A percentile compares a stretch with the other conserved stretches of the same genome.
These are phyloP conservation scores for Aspergillus pseudotamarii DNA, from an alignment of 2,329 filamentous ascomycete genomes.

Conservation along the genomic window DNA sequence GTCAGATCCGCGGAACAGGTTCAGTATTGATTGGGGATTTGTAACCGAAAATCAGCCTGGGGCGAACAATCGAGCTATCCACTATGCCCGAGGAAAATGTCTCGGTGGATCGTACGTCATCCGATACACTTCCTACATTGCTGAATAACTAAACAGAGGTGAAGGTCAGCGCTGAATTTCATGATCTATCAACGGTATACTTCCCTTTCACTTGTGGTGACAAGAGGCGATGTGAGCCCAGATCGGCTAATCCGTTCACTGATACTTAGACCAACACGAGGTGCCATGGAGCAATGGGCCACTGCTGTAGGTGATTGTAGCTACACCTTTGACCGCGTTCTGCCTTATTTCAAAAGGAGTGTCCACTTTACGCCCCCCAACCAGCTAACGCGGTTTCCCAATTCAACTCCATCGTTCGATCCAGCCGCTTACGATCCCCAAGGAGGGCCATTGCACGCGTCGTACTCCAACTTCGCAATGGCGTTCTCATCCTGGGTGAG, in stretches of 20 bases:
- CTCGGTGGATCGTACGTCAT: constrained; percentile 16
- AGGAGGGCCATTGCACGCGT: constrained; percentile 42
- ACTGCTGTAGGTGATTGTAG: constrained; percentile 25
- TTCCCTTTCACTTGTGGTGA: background rate
- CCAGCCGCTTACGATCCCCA: constrained; percentile 20
- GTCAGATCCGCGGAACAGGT: constrained; percentile 22
- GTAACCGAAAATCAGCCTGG: constrained; percentile 23
- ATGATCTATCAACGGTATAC: constrained; percentile 28
- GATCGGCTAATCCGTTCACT: background rate
- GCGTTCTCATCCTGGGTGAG: constrained; percentile 38
- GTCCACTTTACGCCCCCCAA: constrained; percentile 31
- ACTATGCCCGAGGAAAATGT: constrained; percentile 21
- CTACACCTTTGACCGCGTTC: constrained; percentile 29
- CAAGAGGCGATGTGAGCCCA: background rate
- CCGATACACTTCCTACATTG: background rate
- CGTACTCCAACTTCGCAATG: constrained; percentile 40
- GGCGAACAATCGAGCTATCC: constrained; percentile 24
- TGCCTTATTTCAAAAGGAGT: constrained; percentile 32
- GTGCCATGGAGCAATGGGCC: constrained; percentile 26
- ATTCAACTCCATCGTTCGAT: constrained; percentile 25
- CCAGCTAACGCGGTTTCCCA: constrained; percentile 14
- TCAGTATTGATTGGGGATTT: constrained; percentile 31
- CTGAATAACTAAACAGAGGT: background rate
- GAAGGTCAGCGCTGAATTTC: constrained; percentile 25
- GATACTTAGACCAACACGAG: constrained; percentile 13